A percentile compares a stretch with the other conserved stretches of the same genome.
phyloP scores from a whole-genome alignment of 2,329 filamentous ascomycete species.

The Claviceps pazoutovae region DNA sequence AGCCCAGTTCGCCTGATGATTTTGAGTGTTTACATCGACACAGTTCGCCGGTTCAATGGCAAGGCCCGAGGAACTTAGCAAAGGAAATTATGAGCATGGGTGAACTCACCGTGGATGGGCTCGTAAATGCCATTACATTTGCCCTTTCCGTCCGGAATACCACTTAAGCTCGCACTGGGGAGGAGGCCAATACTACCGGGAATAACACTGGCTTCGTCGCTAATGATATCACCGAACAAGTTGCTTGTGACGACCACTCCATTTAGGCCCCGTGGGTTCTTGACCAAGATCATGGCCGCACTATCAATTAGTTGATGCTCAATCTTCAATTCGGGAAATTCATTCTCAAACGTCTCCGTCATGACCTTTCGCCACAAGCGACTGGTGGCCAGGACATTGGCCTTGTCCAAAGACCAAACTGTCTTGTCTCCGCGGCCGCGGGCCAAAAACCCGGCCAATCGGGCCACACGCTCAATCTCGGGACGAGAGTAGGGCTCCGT shows the following conservation, averaged over 20 bases:
- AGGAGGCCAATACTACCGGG: slow-evolving; percentile 30
- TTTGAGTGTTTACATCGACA: too few relatives aligned
- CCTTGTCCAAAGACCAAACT: slow-evolving; percentile 82
- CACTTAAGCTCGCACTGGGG: slow-evolving; percentile 30
- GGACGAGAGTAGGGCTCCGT: slow-evolving; percentile 71
- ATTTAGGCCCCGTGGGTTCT: slow-evolving; percentile 78
- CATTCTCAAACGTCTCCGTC: slow-evolving; percentile 67
- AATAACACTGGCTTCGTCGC: slow-evolving; percentile 69
- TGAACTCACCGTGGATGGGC: slow-evolving; percentile 48
- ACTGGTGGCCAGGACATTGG: slow-evolving; percentile 84
- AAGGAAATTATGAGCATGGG: too few relatives aligned
- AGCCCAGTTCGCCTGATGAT: neutral
- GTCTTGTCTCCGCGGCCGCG: slow-evolving; percentile 53
- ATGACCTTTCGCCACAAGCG: slow-evolving; percentile 82
- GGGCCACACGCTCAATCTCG: slow-evolving; percentile 79
- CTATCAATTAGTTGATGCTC: slow-evolving; percentile 88
- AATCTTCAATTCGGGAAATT: slow-evolving; percentile 77
- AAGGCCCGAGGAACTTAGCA: neutral
- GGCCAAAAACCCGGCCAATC: slow-evolving; percentile 69
- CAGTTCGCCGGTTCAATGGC: too few relatives aligned
- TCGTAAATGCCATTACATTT: slow-evolving; percentile 59
- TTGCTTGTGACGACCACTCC: slow-evolving; percentile 88
- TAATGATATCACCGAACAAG: slow-evolving; percentile 83
- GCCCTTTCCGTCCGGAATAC: slow-evolving; percentile 20
- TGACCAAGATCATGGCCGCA: slow-evolving; percentile 93